Percentiles rank a stretch among this genome's conserved stretches.
Evolutionary conservation across 225 moss, liverwort and hornwort genomes (phyloP).

Genomic region (Polytrichum formosum): DNA sequence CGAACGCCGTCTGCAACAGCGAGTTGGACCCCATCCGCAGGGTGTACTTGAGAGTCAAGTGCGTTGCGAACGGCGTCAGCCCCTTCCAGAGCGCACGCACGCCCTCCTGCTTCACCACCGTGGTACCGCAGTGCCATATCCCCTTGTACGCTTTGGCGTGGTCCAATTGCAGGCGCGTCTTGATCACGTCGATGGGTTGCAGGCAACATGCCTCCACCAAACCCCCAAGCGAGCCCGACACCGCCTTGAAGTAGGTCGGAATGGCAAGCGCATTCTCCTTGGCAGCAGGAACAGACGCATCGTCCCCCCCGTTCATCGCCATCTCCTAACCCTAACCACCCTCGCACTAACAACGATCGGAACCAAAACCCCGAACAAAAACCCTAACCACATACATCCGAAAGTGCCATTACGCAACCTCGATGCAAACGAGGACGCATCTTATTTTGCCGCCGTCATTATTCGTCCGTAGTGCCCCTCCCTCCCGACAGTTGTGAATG

Average conservation of each 20-base stretch:
- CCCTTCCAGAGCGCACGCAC: slow-evolving; percentile 92
- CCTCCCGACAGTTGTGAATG: too few relatives aligned
- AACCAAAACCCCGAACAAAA: too few relatives aligned
- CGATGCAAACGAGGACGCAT: too few relatives aligned
- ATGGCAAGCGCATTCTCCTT: slow-evolving; percentile 48
- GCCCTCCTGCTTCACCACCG: slow-evolving; percentile 68
- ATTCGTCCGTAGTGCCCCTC: too few relatives aligned
- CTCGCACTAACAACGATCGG: too few relatives aligned
- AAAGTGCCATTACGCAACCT: too few relatives aligned
- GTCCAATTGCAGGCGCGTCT: slow-evolving; percentile 93
- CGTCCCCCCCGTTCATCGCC: too few relatives aligned
- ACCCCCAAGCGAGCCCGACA: slow-evolving; percentile 86
- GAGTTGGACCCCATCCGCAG: slow-evolving; percentile 96
- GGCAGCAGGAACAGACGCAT: too few relatives aligned
- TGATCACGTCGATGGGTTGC: slow-evolving; percentile 96
- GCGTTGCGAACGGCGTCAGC: slow-evolving; percentile 90
- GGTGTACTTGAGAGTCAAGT: slow-evolving; percentile 86
- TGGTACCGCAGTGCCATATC: slow-evolving; percentile 80
- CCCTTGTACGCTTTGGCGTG: slow-evolving; percentile 70
- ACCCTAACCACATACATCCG: too few relatives aligned
- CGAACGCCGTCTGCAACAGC: slow-evolving; percentile 66
- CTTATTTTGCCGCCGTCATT: too few relatives aligned
- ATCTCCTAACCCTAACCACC: too few relatives aligned
- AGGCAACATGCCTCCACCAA: slow-evolving; percentile 90
- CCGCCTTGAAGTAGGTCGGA: slow-evolving; percentile 81